phyloP scores from a whole-genome alignment of 1,139 yeast genomes.

The Pichia sp. region DNA sequence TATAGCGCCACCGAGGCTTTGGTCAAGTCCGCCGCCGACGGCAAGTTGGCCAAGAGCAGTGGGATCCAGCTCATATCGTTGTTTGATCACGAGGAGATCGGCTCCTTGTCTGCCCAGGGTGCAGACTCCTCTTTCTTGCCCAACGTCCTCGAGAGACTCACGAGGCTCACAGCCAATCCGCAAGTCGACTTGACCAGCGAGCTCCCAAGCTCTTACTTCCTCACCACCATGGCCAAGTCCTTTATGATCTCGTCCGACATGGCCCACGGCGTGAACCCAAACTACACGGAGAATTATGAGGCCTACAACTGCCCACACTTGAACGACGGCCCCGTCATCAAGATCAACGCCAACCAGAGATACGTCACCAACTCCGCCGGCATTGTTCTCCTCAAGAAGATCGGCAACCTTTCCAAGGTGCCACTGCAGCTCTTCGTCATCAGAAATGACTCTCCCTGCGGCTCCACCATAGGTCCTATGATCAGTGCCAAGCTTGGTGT shows the following conservation, averaged over 20 bases:
- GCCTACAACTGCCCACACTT: constrained; percentile 73
- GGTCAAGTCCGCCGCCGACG: constrained; percentile 44
- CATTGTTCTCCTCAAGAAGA: constrained; percentile 65
- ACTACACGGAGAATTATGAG: constrained; percentile 75
- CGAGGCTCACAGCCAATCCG: constrained; percentile 43
- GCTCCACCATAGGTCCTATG: constrained; percentile 95
- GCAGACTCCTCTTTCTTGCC: constrained; percentile 91
- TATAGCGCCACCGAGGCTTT: constrained; percentile 73
- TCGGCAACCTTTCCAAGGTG: constrained; percentile 62
- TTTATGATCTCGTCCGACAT: constrained; percentile 90
- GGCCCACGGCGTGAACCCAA: constrained; percentile 97
- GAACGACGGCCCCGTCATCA: constrained; percentile 88
- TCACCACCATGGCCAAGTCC: constrained; percentile 72
- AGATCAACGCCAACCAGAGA: constrained; percentile 90
- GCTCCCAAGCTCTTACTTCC: constrained; percentile 36
- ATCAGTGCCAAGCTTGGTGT: constrained; percentile 85
- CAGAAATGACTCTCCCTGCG: constrained; percentile 89
- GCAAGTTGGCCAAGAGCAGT: constrained; percentile 39
- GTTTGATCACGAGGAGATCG: constrained; percentile 95
- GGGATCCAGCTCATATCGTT: constrained; percentile 71
- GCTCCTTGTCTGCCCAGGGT: constrained; percentile 92
- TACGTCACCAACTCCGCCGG: constrained; percentile 95
- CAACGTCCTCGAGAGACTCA: constrained; percentile 65
- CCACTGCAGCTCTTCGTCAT: constrained; percentile 84
- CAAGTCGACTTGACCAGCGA: constrained; percentile 35